Evolutionary conservation across 768 basidiomycete species (phyloP).

Genomic region (Naganishia randhawae): DNA sequence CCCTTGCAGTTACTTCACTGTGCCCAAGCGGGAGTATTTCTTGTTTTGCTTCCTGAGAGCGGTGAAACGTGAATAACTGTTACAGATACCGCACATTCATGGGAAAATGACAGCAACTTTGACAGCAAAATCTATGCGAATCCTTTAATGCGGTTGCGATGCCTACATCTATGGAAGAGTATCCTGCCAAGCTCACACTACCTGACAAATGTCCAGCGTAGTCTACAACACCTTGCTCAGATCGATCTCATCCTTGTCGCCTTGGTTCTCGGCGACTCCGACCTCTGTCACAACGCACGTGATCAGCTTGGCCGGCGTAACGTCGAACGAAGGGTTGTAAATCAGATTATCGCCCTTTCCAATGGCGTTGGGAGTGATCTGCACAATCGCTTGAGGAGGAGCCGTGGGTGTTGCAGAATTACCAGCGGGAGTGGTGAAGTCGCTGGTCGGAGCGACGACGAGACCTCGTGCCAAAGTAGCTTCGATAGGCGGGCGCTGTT

Average conservation of each 20-base stretch:
- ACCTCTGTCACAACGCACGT: constrained; percentile 83
- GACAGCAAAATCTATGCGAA: background rate
- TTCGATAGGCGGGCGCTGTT: constrained; percentile 81
- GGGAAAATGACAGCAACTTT: no score
- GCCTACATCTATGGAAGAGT: background rate
- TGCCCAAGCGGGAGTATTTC: background rate
- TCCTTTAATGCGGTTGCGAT: background rate
- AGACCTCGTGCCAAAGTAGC: constrained; percentile 83
- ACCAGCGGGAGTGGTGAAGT: constrained; percentile 71
- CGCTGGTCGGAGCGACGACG: constrained; percentile 63
- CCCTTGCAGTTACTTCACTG: no score
- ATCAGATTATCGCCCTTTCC: constrained; percentile 47
- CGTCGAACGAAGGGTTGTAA: constrained; percentile 95
- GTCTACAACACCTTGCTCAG: constrained; percentile 55
- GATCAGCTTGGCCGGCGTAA: constrained; percentile 88
- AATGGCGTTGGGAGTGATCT: constrained; percentile 67
- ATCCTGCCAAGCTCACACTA: background rate
- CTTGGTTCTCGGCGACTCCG: constrained; percentile 73
- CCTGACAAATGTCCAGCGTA: background rate
- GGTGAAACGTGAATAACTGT: no score
- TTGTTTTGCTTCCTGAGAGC: no score
- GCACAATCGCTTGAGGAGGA: constrained; percentile 65
- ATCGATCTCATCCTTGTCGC: constrained; percentile 62
- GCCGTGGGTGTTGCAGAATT: background rate
- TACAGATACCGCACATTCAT: no score